Evolutionary conservation across 1,284 basidiomycete species (phyloP).

Genomic region (Naganishia cerealis): DNA sequence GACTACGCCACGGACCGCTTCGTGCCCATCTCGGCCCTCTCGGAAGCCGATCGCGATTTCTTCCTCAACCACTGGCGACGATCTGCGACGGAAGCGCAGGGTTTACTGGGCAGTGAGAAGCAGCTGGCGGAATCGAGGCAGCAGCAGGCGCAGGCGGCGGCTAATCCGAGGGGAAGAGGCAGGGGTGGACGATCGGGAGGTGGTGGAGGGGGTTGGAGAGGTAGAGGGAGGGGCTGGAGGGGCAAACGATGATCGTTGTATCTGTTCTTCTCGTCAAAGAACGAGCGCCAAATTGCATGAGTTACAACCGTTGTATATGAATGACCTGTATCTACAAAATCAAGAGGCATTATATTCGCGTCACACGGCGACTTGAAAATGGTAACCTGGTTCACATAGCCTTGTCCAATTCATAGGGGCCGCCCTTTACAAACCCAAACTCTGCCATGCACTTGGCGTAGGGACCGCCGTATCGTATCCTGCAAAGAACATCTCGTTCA

Average conservation of each 20-base stretch:
- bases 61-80: conserved; percentile 29
- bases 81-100: conserved; percentile 20
- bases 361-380: background rate
- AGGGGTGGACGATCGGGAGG: conserved; percentile 12
- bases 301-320: too few relatives aligned
- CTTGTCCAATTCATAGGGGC: background rate
- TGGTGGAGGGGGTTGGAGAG: conserved; percentile 11
- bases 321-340: too few relatives aligned
- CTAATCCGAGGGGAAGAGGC: conserved; percentile 10
- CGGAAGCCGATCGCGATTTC: conserved; percentile 16
- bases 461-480: conserved; percentile 28
- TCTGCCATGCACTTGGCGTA: conserved; percentile 23
- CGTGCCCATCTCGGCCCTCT: conserved; percentile 22
- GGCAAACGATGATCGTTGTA: conserved; percentile 8
- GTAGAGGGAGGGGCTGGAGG: conserved; percentile 14
- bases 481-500: conserved; percentile 31
- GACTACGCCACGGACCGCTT: conserved; percentile 19
- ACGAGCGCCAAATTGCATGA: too few relatives aligned
- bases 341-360: background rate
- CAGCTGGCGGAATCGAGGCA: conserved; percentile 21
- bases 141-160: conserved; percentile 1
- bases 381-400: background rate
- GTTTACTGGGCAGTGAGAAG: conserved; percentile 23
- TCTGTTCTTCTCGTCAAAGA: too few relatives aligned
- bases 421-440: conserved; percentile 5